These are phyloP conservation scores for Suillus discolor DNA, from an alignment of 768 basidiomycete genomes.

Conservation along the genomic window DNA sequence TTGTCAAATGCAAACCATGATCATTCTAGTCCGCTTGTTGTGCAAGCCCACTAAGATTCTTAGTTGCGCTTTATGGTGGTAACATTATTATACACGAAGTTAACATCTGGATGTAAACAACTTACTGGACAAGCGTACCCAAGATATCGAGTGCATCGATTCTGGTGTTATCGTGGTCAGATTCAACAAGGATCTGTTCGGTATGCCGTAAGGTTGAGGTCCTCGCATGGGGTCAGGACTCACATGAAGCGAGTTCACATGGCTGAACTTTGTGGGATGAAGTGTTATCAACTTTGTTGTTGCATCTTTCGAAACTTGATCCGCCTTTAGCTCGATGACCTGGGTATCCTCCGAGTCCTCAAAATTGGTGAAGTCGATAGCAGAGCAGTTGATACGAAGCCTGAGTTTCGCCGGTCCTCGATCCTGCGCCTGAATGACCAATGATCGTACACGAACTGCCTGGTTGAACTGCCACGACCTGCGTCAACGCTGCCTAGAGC, in stretches of 20 bases:
- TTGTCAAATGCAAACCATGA: neutral
- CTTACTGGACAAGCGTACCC: slow-evolving; percentile 61
- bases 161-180: slow-evolving; percentile 70
- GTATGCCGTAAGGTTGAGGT: neutral
- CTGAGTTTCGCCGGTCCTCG: slow-evolving; percentile 66
- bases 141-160: slow-evolving; percentile 70
- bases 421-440: slow-evolving; percentile 49
- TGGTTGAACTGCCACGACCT: slow-evolving; percentile 62
- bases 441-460: slow-evolving; percentile 60
- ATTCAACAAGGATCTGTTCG: slow-evolving; percentile 64
- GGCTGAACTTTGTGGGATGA: slow-evolving; percentile 71
- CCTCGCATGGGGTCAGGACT: neutral
- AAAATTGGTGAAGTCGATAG: slow-evolving; percentile 68
- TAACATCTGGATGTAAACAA: slow-evolving; percentile 12
- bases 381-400: slow-evolving; percentile 59
- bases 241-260: slow-evolving; percentile 67
- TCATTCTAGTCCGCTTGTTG: slow-evolving; percentile 32
- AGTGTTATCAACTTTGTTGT: slow-evolving; percentile 50
- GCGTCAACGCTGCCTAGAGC: slow-evolving; percentile 3
- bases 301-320: slow-evolving; percentile 43
- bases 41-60: slow-evolving; percentile 39
- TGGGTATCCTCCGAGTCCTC: slow-evolving; percentile 59
- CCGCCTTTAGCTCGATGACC: slow-evolving; percentile 52
- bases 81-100: slow-evolving; percentile 8
- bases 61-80: slow-evolving; percentile 34